Conservation (phyloP, 495 filamentous ascomycete species). For the Penicillium taxi region DNA sequence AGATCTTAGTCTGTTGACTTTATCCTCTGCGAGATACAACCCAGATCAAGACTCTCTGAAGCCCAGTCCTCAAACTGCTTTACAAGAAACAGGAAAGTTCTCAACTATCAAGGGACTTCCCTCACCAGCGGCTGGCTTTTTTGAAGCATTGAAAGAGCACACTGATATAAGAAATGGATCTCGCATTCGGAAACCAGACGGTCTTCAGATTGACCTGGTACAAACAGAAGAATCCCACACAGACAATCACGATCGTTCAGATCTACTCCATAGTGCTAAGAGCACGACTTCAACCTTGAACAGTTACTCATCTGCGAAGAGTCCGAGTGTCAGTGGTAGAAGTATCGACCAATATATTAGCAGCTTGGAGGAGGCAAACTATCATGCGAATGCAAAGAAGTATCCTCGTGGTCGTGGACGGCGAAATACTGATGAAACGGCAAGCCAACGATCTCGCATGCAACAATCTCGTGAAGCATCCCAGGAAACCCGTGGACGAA, state of each 20-base stretch:
- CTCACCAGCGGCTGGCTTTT: slow-evolving; percentile 49
- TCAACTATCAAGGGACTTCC: slow-evolving; percentile 47
- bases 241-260: slow-evolving; percentile 15
- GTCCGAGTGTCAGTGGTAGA: slow-evolving; percentile 49
- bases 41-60: slow-evolving; percentile 33
- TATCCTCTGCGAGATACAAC: slow-evolving; percentile 45
- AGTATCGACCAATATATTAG: slow-evolving; percentile 82
- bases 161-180: slow-evolving; percentile 59
- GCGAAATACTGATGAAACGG: slow-evolving; percentile 42
- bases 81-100: slow-evolving; percentile 39
- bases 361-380: slow-evolving; percentile 70
- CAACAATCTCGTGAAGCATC: slow-evolving; percentile 51
- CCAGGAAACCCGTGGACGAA: slow-evolving; percentile 60
- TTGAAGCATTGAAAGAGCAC: slow-evolving; percentile 50
- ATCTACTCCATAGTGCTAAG: slow-evolving; percentile 31
- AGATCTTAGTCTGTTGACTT: slow-evolving; percentile 32
- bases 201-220: slow-evolving; percentile 65
- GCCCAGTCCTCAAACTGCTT: slow-evolving; percentile 45
- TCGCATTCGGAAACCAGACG: slow-evolving; percentile 71
- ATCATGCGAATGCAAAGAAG: slow-evolving; percentile 51
- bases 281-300: slow-evolving; percentile 43
- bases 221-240: slow-evolving; percentile 39
- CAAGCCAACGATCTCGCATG: slow-evolving; percentile 39
- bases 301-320: slow-evolving; percentile 41
- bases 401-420: slow-evolving; percentile 53